Conservation (phyloP, 768 basidiomycete species). For the Gloeopeniophorella convolvens region DNA sequence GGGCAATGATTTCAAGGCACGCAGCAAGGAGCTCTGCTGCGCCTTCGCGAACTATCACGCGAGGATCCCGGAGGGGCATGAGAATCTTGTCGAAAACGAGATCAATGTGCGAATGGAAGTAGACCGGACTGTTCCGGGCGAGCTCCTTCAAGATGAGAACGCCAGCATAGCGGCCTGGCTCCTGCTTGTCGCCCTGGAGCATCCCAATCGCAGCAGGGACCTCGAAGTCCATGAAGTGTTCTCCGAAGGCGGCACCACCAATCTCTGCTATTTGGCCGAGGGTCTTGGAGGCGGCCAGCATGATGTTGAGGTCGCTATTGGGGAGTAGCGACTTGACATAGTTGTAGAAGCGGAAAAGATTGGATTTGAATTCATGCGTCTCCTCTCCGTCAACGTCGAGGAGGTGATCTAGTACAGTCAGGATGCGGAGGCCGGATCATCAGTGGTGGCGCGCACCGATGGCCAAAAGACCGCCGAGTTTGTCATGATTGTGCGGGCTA, state of each 20-base stretch:
- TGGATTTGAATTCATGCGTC: constrained; percentile 71
- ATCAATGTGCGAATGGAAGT: constrained; percentile 84
- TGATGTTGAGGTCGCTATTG: constrained; percentile 85
- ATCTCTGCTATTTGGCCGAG: constrained; percentile 82
- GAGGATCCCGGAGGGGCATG: constrained; percentile 79
- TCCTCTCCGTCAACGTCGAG: constrained; percentile 74
- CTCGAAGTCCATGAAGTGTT: constrained; percentile 85
- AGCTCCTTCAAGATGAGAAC: constrained; percentile 93
- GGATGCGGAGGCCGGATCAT: not conserved
- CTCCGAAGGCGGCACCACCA: constrained; percentile 77
- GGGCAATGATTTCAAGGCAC: constrained; percentile 81
- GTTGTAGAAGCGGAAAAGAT: constrained; percentile 83
- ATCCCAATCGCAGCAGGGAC: constrained; percentile 78
- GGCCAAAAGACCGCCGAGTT: constrained; percentile 80
- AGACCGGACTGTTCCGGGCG: constrained; percentile 78
- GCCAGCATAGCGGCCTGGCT: constrained; percentile 85
- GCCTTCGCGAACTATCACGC: constrained; percentile 86
- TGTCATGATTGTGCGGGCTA: constrained; percentile 69
- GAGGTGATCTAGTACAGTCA: constrained; percentile 52
- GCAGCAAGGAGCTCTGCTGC: constrained; percentile 91
- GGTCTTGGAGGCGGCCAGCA: constrained; percentile 91
- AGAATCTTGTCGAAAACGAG: constrained; percentile 92
- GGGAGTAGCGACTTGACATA: constrained; percentile 92
- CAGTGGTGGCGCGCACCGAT: constrained; percentile 52
- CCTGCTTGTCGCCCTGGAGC: constrained; percentile 66